Evolutionary conservation across 169 alveolate genomes (phyloP).

Genomic region (Eimeria nieschulzi): DNA sequence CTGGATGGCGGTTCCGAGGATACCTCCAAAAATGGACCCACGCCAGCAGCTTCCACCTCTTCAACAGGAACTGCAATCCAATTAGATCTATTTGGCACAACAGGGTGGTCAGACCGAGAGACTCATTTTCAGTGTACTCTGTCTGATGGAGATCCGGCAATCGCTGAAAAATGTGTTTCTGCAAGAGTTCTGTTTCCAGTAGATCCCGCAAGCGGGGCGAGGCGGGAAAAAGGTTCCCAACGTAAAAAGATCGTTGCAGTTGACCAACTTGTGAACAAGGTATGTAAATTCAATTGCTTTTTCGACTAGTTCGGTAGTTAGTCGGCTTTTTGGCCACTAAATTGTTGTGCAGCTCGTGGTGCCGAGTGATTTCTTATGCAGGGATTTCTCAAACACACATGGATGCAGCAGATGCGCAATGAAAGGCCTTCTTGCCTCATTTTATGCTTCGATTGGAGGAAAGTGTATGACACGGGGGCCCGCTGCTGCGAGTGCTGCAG

Average conservation of each 20-base stretch:
- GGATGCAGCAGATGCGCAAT: constrained; percentile 69
- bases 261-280: constrained; percentile 58
- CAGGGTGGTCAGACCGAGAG: neutral
- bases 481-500: constrained; percentile 50
- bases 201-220: constrained; percentile 43
- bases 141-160: constrained; percentile 1
- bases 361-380: neutral
- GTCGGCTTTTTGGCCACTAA: neutral
- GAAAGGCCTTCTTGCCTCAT: constrained; percentile 69
- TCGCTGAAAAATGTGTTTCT: constrained; percentile 44
- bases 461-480: constrained; percentile 8
- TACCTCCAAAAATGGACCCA: neutral
- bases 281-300: neutral
- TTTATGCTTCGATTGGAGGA: constrained; percentile 73
- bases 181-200: constrained; percentile 46
- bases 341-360: neutral
- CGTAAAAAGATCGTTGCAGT: constrained; percentile 46
- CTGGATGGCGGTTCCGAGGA: constrained; percentile 36
- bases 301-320: too few relatives aligned
- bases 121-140: neutral
- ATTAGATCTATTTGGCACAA: neutral
- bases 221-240: constrained; percentile 59
- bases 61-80: neutral
- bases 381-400: constrained; percentile 70
- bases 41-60: constrained; percentile 6